Percentiles rank a stretch among this genome's conserved stretches.
Conservation (phyloP, 2,329 filamentous ascomycete species). For the Colletotrichum higginsianum region DNA sequence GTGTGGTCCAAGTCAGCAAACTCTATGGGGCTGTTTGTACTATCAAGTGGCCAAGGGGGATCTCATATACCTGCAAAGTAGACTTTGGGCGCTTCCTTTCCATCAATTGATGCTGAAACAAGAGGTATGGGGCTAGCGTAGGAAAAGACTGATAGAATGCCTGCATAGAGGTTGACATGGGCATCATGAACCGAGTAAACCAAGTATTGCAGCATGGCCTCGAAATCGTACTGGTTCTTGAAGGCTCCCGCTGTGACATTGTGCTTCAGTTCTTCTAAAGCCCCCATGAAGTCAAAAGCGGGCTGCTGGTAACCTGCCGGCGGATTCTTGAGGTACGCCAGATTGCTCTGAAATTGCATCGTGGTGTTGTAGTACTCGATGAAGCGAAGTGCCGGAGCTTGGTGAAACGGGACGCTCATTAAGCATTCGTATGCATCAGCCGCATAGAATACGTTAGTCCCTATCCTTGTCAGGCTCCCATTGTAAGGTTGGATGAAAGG, state of each 20-base stretch:
- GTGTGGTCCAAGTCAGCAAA: too few species aligned
- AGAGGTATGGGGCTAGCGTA: constrained; percentile 19
- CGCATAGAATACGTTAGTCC: constrained; percentile 12
- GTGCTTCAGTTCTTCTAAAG: constrained; percentile 7
- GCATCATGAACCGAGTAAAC: constrained; percentile 29
- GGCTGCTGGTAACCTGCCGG: constrained; percentile 28
- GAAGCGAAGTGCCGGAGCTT: constrained; percentile 21
- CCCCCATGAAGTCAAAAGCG: constrained; percentile 14
- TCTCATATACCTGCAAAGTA: constrained; percentile 17
- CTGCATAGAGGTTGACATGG: constrained; percentile 18
- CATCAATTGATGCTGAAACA: constrained; percentile 21
- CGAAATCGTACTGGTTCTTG: constrained; percentile 27
- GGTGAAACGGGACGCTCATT: constrained; percentile 22
- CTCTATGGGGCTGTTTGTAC: too few species aligned
- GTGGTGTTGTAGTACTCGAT: constrained; percentile 34
- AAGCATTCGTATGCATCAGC: constrained; percentile 17
- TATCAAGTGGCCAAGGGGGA: too few species aligned
- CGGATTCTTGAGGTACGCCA: constrained; percentile 15
- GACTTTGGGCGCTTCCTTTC: constrained; percentile 20
- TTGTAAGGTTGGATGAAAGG: background rate
- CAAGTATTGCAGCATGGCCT: constrained; percentile 17
- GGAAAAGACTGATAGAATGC: constrained; percentile 24
- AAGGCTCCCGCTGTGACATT: constrained; percentile 24
- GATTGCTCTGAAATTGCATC: constrained; percentile 30
- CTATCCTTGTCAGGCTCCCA: background rate